Evolutionary conservation across 208 protist species (phyloP), one percentile per base, ranked within the genome.

Genomic region (Trypanosoma boissoni): DNA sequence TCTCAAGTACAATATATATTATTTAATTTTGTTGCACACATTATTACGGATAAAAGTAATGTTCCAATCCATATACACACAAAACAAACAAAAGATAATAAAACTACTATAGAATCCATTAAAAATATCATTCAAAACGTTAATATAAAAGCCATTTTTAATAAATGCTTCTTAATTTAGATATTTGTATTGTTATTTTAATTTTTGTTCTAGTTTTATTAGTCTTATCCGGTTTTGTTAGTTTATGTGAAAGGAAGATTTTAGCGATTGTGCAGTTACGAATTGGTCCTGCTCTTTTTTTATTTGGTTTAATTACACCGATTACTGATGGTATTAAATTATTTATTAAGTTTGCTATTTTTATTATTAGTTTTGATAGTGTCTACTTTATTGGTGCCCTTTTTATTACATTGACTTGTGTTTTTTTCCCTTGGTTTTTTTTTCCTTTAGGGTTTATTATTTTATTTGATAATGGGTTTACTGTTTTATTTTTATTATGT

Each of bases 81-180:
- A 76, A 90, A 90, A 76, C 72, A 84, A n/a, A 78, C 71, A 82
- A 90, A 90, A 90, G 83, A 90, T 82, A 90, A 86, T 72, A 90
- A 86, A 61, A 90, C 83, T 49, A 86, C 78, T 51, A 90, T 57
- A 60, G 83, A 76, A 76, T 90, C 83, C 34, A 86, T 75, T 80
- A 90, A 84, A 84, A 90, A 90, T 56, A 90, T 80, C 78, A 88
- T 88, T 84, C 80, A 91, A 84, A 88, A 88, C 49, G 75, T 76
- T 80, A 91, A 78, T 64, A 91, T 85, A 80, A 86, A 91, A 66
- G 72, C 78, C 80, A 91, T 86, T 67, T 59, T n/a, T n/a, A n/a
- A n/a, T n/a, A n/a, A n/a, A n/a, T 74, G 62, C 31, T 88, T 46
- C 59, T 91, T 68, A 72, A 78, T 76, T 68, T 88, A 53, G 85